These are phyloP conservation scores for Mucor saturninus DNA, from an alignment of 371 early-diverging fungal genomes.

Conservation along the genomic window DNA sequence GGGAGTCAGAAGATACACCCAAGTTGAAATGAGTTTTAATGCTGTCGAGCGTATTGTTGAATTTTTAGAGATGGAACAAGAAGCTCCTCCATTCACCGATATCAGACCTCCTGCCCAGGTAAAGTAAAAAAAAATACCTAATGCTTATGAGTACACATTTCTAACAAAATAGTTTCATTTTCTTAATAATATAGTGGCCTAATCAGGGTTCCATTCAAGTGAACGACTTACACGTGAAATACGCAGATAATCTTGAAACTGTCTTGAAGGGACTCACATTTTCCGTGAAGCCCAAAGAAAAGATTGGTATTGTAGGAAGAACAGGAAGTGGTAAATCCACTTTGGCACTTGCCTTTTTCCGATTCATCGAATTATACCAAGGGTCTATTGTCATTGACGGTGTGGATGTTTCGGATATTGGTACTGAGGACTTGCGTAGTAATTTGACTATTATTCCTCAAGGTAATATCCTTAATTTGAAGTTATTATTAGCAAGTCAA, in stretches of 20 bases:
- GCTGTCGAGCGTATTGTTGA: slow-evolving; percentile 86
- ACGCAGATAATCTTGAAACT: slow-evolving; percentile 62
- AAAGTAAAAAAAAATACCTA: too few relatives aligned
- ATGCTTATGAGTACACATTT: too few relatives aligned
- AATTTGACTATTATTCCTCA: slow-evolving; percentile 80
- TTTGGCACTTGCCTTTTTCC: slow-evolving; percentile 76
- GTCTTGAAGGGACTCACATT: slow-evolving; percentile 64
- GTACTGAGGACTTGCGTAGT: slow-evolving; percentile 70
- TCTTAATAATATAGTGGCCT: slow-evolving; percentile 78
- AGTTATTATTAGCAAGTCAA: neutral
- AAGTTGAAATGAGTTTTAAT: slow-evolving; percentile 83
- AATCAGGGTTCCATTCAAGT: slow-evolving; percentile 67
- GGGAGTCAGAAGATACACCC: slow-evolving; percentile 71
- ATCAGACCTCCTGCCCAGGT: slow-evolving; percentile 59
- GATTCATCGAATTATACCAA: slow-evolving; percentile 68
- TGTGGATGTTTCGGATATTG: slow-evolving; percentile 74
- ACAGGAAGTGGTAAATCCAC: too few relatives aligned
- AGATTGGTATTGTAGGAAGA: too few relatives aligned
- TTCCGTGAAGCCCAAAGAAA: slow-evolving; percentile 51
- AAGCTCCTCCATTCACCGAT: slow-evolving; percentile 64
- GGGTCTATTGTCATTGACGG: slow-evolving; percentile 79
- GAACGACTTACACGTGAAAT: slow-evolving; percentile 57
- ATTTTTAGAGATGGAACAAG: slow-evolving; percentile 77
- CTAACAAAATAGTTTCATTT: too few relatives aligned
- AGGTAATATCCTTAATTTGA: too few relatives aligned